phyloP scores from a whole-genome alignment of 495 filamentous ascomycete species.

The Trypethelium eluteriae region DNA sequence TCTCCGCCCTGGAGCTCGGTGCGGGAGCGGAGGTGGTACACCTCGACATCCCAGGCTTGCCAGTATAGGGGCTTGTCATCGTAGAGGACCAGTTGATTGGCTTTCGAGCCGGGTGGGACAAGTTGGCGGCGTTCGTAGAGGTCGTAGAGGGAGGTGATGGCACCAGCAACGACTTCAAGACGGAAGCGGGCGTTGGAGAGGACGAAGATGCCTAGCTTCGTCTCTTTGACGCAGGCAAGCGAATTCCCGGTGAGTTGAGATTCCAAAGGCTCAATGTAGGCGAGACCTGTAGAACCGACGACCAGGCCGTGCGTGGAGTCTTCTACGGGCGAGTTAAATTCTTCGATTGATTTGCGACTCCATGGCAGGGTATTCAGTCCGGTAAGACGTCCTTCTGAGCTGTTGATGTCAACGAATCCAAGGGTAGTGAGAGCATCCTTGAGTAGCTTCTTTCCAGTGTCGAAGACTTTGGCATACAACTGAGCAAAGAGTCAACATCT shows the following conservation, averaged over 20 bases:
- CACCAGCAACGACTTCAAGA: conserved; percentile 62
- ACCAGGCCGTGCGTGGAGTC: conserved; percentile 43
- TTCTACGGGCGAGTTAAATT: conserved; percentile 15
- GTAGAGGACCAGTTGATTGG: conserved; percentile 88
- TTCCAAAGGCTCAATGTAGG: conserved; percentile 46
- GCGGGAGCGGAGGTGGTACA: conserved; percentile 85
- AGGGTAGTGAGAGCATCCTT: conserved; percentile 59
- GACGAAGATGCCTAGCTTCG: conserved; percentile 62
- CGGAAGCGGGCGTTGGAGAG: conserved; percentile 68
- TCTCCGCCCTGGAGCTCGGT: conserved; percentile 56
- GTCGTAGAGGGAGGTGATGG: conserved; percentile 78
- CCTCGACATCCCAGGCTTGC: conserved; percentile 99
- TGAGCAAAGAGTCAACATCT: conserved; percentile 27
- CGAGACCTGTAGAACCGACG: conserved; percentile 39
- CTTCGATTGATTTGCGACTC: conserved; percentile 64
- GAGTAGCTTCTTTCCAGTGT: conserved; percentile 62
- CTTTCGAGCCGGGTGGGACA: conserved; percentile 69
- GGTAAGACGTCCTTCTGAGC: conserved; percentile 36
- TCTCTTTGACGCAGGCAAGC: background rate
- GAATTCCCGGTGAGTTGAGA: conserved; percentile 31
- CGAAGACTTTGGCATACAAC: conserved; percentile 77
- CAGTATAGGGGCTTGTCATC: conserved; percentile 98
- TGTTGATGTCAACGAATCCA: conserved; percentile 45
- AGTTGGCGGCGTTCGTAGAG: conserved; percentile 61
- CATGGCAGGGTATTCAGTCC: conserved; percentile 80